Base-by-base conservation (phyloP, 768 basidiomycete genomes). In the Gloeophyllum trabeum region DNA sequence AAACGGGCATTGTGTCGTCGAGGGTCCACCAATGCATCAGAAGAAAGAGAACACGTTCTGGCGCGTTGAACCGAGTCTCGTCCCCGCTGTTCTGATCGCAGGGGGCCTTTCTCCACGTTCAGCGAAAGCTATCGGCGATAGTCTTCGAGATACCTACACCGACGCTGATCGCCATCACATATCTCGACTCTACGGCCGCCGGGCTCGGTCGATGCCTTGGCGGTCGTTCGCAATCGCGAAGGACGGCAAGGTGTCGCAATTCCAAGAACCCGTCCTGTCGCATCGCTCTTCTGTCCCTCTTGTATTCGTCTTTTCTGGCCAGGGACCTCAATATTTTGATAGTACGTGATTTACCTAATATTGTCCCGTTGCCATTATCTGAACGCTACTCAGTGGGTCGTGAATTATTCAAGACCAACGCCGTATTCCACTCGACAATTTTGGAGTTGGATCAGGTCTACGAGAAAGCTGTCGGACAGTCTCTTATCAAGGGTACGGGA, bases 381-480 rank as follows among this genome's bases (percentile, higher is more conserved):
- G 28, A 30, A 16, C 7, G 28, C 28, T 7, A 7, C 28, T 7
- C 28, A 30, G 28, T 30, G 46, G n/a, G 44, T 41, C 18, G 42
- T 44, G 18, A 62, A 34, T 44, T 61, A 3, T 64, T 60, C 43
- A 38, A 46, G 3, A 45, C 28, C 2, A 65, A 54, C 46, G 48
- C 59, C 2, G 52, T 51, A 0, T 67, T 69, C 55, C 55, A 60
- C 12, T 41, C 55, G 4, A 61, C 53, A 24, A 56, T 69, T 16
- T 43, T 56, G 5, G 55, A 55, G 22, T 54, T 64, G 49, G 65
- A 69, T 46, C 46, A 51, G 12, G 47, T 56, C 19, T 55, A 62
- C 48, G 32, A 48, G 6, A 39, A 46, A 10, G 35, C 50, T 3
- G 57, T 55, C 5, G 64, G 65, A 2, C 25, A 48, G 3, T 67